Percentiles rank a stretch among this genome's conserved stretches.
Conservation (phyloP, 768 basidiomycete genomes). For the Mycena kentingensis region DNA sequence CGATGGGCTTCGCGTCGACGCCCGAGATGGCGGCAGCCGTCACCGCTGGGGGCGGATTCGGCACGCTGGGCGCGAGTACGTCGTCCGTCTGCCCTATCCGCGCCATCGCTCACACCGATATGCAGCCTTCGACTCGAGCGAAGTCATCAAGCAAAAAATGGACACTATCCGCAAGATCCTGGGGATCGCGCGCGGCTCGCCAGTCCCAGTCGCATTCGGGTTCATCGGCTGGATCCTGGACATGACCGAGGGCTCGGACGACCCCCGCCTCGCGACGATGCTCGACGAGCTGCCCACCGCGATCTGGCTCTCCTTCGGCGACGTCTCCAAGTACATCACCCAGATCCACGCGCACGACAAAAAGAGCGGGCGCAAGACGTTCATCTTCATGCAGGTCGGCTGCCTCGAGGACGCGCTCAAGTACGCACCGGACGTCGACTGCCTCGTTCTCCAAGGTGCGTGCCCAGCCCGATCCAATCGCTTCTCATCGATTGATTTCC, state of each 20-base stretch:
- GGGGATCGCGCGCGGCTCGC: constrained; percentile 27
- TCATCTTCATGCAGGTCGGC: constrained; percentile 54
- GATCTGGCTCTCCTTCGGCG: constrained; percentile 67
- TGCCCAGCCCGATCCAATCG: not conserved
- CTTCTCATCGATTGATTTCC: not conserved
- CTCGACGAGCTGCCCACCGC: constrained; percentile 50
- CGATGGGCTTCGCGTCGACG: constrained; percentile 54
- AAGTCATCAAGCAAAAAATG: constrained; percentile 43
- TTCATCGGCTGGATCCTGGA: constrained; percentile 62
- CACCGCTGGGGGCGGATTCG: constrained; percentile 56
- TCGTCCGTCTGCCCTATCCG: constrained; percentile 7
- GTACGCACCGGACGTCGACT: constrained; percentile 58
- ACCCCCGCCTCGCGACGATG: constrained; percentile 41
- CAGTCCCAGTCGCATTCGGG: constrained; percentile 59
- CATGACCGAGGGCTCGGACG: constrained; percentile 34
- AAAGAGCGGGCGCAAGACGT: constrained; percentile 45
- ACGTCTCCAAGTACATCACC: constrained; percentile 53
- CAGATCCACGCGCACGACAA: constrained; percentile 44
- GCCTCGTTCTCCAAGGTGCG: constrained; percentile 66
- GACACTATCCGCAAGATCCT: constrained; percentile 39
- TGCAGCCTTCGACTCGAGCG: constrained; percentile 41
- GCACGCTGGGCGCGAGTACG: constrained; percentile 54
- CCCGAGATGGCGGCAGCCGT: constrained; percentile 45
- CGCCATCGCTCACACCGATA: not conserved
- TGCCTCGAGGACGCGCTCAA: constrained; percentile 50